A percentile compares a stretch with the other conserved stretches of the same genome.
Conservation (phyloP, 2,329 filamentous ascomycete genomes). For the Chrysoporthe austroafricana region DNA sequence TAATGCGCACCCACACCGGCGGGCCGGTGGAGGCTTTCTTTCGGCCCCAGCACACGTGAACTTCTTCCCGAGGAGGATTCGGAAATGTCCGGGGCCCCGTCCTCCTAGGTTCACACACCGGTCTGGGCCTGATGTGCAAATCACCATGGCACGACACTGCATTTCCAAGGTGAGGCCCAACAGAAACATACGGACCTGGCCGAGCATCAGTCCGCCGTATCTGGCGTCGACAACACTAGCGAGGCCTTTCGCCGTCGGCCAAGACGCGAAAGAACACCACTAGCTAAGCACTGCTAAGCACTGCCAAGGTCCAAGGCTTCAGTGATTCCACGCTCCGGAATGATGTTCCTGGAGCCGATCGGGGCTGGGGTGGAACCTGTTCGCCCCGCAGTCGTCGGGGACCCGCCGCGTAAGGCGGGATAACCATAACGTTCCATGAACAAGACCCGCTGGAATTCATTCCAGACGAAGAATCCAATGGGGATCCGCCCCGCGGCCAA, state of each 20-base stretch:
- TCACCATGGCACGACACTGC: too few species aligned
- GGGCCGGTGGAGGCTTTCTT: constrained; percentile 3
- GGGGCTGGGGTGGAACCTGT: neutral
- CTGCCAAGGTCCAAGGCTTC: neutral
- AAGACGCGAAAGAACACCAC: neutral
- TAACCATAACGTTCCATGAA: neutral
- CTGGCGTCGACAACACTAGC: neutral
- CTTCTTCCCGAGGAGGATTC: constrained; percentile 7
- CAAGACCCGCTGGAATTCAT: neutral
- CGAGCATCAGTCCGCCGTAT: neutral
- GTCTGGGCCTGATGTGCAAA: neutral
- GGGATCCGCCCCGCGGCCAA: neutral
- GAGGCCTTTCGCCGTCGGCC: neutral
- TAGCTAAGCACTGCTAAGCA: neutral
- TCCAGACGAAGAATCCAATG: constrained; percentile 3
- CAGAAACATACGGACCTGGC: neutral
- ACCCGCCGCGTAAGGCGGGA: constrained; percentile 1
- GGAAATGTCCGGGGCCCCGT: constrained; percentile 9
- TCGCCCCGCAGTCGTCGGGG: neutral
- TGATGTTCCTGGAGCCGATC: constrained; percentile 2
- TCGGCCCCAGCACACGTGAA: neutral
- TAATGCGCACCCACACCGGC: constrained; percentile 12
- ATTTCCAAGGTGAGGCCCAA: neutral
- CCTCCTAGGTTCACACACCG: neutral
- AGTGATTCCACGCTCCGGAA: neutral